Evolutionary conservation across 768 basidiomycete species (phyloP), one percentile per base, ranked within the genome.

Genomic region (Amanita pseudoporphyria): DNA sequence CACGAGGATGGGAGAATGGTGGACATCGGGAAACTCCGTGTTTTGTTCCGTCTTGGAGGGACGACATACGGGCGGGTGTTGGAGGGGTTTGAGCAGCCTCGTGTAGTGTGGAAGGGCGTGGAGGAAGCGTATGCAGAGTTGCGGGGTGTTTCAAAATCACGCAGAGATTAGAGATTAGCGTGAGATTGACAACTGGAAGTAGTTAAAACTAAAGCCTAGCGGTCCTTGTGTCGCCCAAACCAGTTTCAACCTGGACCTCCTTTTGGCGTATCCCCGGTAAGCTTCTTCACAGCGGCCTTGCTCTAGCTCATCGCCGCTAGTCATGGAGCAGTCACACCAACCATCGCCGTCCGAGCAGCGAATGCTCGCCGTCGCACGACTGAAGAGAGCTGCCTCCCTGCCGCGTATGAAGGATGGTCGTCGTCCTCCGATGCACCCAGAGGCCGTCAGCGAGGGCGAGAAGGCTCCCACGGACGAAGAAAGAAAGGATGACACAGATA

Each of bases 341-440:
- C 76, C 66, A 22, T 69, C 70, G 41, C 67, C 66, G 54, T 72
- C 72, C 50, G 86, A 93, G 63, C 85, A 92, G 65, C 82, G 93
- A 53, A 87, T 89, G 61, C 78, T 80, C 48, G 87, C 91, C 9
- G 84, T 95, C 41, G 89, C 89, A 39, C 92, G 84, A 68, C 79
- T 96, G 55, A 92, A 87, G 68, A 82, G 93, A 57, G 92, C 93
- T 37, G 88, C 91, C 48, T 94, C 91, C 13, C 67, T 95, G 24
- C 93, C 92, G 32, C 76, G 92, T 53, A 88, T 88, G 82, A 91
- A 91, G 64, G 87, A 91, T 64, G 91, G 91, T 6, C 71, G 91
- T 49, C 73, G 92, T 37, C 91, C 90, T 0, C 87, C 84, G 42
- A 88, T 89, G 87, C 87, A 87, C 59, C 71, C 78, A 56, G 87